Conservation (phyloP, 805 yeast species). For the Suhomyces sp. region DNA sequence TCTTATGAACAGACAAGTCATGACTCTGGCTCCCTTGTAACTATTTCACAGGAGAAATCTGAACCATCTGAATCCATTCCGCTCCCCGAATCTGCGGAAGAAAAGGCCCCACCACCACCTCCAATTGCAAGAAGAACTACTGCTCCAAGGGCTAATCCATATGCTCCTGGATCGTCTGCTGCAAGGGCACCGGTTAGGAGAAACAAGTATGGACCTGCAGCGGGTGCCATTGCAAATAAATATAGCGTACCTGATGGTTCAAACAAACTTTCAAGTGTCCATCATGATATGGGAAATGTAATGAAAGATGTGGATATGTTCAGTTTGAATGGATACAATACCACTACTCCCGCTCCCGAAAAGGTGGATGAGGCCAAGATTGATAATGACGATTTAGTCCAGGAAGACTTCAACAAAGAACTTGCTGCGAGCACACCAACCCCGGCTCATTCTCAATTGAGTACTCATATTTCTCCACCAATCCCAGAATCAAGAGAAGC, state of each 20-base stretch:
- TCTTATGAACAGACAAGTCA: too few relatives aligned
- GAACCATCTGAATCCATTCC: too few relatives aligned
- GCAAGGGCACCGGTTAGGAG: constrained; percentile 14
- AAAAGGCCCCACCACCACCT: constrained; percentile 15
- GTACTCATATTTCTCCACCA: too few relatives aligned
- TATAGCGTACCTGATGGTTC: constrained; percentile 11
- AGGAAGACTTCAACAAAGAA: too few relatives aligned
- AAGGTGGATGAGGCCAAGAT: neutral
- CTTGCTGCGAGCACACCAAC: too few relatives aligned
- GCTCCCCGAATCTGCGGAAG: constrained; percentile 1
- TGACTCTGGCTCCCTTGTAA: too few relatives aligned
- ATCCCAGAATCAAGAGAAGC: too few relatives aligned
- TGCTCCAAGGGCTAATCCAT: constrained; percentile 27
- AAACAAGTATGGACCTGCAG: constrained; percentile 29
- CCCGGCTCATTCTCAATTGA: too few relatives aligned
- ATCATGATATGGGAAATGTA: constrained; percentile 31
- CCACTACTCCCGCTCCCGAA: neutral
- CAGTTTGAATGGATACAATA: constrained; percentile 12
- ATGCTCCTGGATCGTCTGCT: constrained; percentile 30
- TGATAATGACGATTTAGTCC: too few relatives aligned
- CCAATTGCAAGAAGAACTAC: constrained; percentile 10
- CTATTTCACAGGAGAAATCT: too few relatives aligned
- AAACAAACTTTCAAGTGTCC: constrained; percentile 21
- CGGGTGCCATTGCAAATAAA: constrained; percentile 8
- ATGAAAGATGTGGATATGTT: constrained; percentile 12